Evolutionary conservation across 192 early-diverging fungal genomes (phyloP).

Genomic region (Backusella australiensis): DNA sequence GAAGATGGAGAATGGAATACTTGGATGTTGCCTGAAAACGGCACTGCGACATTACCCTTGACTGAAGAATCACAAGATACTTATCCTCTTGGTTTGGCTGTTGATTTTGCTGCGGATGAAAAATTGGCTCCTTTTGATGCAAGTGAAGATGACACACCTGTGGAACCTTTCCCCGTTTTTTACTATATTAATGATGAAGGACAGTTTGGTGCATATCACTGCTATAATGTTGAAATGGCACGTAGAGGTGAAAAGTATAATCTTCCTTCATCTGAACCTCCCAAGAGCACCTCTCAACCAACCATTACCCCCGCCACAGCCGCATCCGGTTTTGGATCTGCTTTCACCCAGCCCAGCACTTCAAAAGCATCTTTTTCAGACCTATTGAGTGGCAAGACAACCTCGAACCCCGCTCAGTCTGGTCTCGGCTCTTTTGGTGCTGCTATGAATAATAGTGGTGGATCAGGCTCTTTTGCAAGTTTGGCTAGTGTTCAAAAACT

Average conservation of each 20-base stretch:
- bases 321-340: not conserved
- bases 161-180: slow-evolving; percentile 66
- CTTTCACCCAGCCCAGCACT: not conserved
- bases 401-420: not conserved
- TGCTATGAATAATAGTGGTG: not conserved
- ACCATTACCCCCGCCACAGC: not conserved
- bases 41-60: slow-evolving; percentile 56
- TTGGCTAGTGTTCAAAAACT: slow-evolving; percentile 16
- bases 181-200: slow-evolving; percentile 70
- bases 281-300: not conserved
- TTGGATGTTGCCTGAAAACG: slow-evolving; percentile 64
- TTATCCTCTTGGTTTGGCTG: slow-evolving; percentile 63
- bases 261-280: slow-evolving; percentile 33
- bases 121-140: slow-evolving; percentile 50
- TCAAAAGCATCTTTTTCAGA: not conserved
- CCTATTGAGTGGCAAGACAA: not conserved
- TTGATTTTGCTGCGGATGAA: slow-evolving; percentile 70
- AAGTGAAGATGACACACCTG: slow-evolving; percentile 43
- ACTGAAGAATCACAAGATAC: slow-evolving; percentile 59
- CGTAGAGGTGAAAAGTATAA: slow-evolving; percentile 36
- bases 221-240: slow-evolving; percentile 57
- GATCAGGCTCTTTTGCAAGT: slow-evolving; percentile 3
- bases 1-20: slow-evolving; percentile 56
- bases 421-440: slow-evolving; percentile 1
- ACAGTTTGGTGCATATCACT: slow-evolving; percentile 61